These are phyloP conservation scores for Lactifluus subvellereus DNA, from an alignment of 768 basidiomycete species.

Conservation along the genomic window DNA sequence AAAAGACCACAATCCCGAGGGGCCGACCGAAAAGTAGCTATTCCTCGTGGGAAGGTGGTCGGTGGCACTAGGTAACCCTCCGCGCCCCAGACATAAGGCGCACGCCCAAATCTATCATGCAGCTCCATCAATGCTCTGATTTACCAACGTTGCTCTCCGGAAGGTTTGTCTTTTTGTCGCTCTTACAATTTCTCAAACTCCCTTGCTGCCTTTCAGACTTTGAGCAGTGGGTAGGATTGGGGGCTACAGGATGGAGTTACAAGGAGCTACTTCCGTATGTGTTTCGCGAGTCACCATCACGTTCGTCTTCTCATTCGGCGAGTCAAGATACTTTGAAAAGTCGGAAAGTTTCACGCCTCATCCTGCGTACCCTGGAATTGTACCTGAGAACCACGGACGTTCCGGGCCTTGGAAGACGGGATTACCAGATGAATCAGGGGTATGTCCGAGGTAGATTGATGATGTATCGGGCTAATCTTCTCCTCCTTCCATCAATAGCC, in stretches of 20 bases:
- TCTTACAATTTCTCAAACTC: not conserved
- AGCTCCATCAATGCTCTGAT: conserved; percentile 14
- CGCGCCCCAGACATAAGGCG: too few species aligned
- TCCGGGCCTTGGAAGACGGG: not conserved
- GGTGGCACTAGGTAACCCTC: conserved; percentile 3
- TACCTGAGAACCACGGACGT: not conserved
- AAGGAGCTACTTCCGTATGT: conserved; percentile 10
- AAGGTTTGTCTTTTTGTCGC: not conserved
- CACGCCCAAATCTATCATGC: not conserved
- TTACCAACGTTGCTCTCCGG: conserved; percentile 9
- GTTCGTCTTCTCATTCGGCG: not conserved
- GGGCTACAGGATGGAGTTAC: conserved; percentile 22
- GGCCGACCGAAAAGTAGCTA: not conserved
- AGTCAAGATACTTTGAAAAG: conserved; percentile 8
- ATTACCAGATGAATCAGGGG: not conserved
- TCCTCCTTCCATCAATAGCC: not conserved
- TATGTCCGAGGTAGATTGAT: not conserved
- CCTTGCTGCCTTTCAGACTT: conserved; percentile 8
- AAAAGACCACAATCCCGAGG: not conserved
- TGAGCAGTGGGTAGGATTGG: conserved; percentile 19
- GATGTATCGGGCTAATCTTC: not conserved
- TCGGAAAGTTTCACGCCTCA: conserved; percentile 7
- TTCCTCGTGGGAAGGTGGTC: conserved; percentile 8
- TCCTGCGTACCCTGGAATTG: conserved; percentile 2
- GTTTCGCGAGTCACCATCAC: not conserved